Evolutionary conservation across 768 basidiomycete genomes (phyloP).

Genomic region (Psilocybe subaeruginosa): DNA sequence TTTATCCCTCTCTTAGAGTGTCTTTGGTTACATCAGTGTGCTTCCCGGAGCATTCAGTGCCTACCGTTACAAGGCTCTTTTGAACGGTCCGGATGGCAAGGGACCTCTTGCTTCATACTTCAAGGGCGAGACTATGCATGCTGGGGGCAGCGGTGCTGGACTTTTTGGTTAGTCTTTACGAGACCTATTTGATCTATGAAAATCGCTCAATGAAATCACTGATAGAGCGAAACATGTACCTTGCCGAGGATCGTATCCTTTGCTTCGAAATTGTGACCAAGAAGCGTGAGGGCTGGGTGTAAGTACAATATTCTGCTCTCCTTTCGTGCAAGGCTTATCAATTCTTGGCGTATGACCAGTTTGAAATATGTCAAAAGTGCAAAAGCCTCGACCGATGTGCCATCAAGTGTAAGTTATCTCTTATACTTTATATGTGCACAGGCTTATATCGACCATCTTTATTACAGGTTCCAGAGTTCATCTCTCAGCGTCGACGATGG

Average conservation of each 20-base stretch:
- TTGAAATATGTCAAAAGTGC: slow-evolving; percentile 92
- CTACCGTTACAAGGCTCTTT: slow-evolving; percentile 86
- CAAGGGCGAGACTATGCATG: slow-evolving; percentile 89
- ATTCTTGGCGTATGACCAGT: slow-evolving; percentile 33
- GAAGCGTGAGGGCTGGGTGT: slow-evolving; percentile 83
- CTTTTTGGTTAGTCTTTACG: slow-evolving; percentile 55
- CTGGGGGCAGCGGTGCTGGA: slow-evolving; percentile 60
- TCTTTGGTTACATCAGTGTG: slow-evolving; percentile 87
- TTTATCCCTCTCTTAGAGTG: slow-evolving; percentile 46
- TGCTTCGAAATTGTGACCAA: slow-evolving; percentile 95
- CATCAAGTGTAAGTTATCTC: slow-evolving; percentile 58
- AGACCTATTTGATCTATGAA: slow-evolving; percentile 3
- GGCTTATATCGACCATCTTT: slow-evolving; percentile 10
- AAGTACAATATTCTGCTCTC: slow-evolving; percentile 35
- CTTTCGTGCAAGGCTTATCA: slow-evolving; percentile 8
- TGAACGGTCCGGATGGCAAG: slow-evolving; percentile 85
- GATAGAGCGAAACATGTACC: slow-evolving; percentile 84
- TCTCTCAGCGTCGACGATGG: slow-evolving; percentile 91
- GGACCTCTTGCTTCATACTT: slow-evolving; percentile 94
- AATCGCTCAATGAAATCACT: not conserved
- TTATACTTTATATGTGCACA: slow-evolving; percentile 4
- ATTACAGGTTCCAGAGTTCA: slow-evolving; percentile 82
- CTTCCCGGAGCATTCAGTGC: slow-evolving; percentile 93
- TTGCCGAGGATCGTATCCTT: slow-evolving; percentile 88
- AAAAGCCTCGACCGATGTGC: slow-evolving; percentile 96